Evolutionary conservation across 2,329 filamentous ascomycete genomes (phyloP).

Genomic region (Trichophyton rubrum): DNA sequence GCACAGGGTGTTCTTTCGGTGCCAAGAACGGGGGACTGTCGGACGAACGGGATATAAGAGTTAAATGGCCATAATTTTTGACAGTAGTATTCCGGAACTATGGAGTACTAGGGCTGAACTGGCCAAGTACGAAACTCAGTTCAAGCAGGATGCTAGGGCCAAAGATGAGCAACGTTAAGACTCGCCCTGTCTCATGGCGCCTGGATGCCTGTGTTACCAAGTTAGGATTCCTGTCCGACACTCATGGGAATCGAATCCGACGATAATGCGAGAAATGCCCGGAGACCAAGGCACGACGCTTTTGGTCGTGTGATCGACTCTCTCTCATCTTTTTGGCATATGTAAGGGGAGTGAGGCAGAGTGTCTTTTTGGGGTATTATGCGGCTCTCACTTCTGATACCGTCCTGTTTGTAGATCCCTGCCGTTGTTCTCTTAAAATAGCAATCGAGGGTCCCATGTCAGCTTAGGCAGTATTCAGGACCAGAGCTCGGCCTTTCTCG

Average conservation of each 20-base stretch:
- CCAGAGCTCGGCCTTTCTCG: no score
- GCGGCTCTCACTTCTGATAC: no score
- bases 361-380: no score
- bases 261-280: neutral
- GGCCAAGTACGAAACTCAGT: neutral
- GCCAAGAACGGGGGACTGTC: neutral
- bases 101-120: neutral
- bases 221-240: neutral
- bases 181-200: no score
- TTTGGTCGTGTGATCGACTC: neutral
- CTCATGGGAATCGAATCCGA: neutral
- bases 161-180: no score
- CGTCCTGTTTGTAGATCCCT: no score
- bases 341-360: no score
- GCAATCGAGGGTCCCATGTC: no score
- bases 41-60: neutral
- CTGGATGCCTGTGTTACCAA: neutral
- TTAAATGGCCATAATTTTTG: neutral
- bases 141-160: neutral
- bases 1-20: neutral
- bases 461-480: no score
- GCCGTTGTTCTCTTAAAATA: no score
- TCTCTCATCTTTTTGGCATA: no score
- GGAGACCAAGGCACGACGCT: neutral
- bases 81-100: neutral